These are phyloP conservation scores for Typha latifolia DNA, from an alignment of 176 grass and related monocot genomes.

Conservation along the genomic window DNA sequence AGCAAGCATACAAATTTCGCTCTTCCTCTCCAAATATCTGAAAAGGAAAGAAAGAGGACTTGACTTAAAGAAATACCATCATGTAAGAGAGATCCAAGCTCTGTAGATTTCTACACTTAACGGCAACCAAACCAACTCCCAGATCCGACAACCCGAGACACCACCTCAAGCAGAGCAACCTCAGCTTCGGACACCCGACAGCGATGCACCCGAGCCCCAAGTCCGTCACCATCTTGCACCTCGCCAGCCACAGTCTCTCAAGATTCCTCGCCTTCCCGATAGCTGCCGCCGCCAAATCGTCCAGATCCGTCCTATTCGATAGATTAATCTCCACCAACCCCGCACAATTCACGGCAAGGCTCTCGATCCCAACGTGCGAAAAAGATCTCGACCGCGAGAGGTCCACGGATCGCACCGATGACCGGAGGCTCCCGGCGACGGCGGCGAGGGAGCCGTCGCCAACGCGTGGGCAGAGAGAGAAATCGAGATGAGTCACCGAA, in stretches of 20 bases:
- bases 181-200: conserved; percentile 52
- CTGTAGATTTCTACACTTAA: conserved; percentile 61
- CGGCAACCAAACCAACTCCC: conserved; percentile 43
- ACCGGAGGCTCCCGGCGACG: background rate
- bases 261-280: conserved; percentile 30
- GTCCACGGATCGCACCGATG: conserved; percentile 33
- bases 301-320: conserved; percentile 51
- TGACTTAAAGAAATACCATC: conserved; percentile 36
- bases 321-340: conserved; percentile 59
- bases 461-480: conserved; percentile 64
- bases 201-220: conserved; percentile 81
- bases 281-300: conserved; percentile 34
- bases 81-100: conserved; percentile 71
- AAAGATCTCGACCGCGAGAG: conserved; percentile 57
- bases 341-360: conserved; percentile 27
- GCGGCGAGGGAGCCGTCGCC: conserved; percentile 28
- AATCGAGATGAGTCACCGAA: conserved; percentile 29
- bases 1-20: background rate
- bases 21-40: background rate
- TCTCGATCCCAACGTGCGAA: conserved; percentile 38
- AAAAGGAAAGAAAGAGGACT: background rate
- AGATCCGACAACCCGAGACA: conserved; percentile 72
- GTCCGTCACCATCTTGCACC: conserved; percentile 62
- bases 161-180: conserved; percentile 58
- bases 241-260: conserved; percentile 33